Base-by-base conservation (phyloP, 2,329 filamentous ascomycete species). In the Botryotinia globosa region DNA sequence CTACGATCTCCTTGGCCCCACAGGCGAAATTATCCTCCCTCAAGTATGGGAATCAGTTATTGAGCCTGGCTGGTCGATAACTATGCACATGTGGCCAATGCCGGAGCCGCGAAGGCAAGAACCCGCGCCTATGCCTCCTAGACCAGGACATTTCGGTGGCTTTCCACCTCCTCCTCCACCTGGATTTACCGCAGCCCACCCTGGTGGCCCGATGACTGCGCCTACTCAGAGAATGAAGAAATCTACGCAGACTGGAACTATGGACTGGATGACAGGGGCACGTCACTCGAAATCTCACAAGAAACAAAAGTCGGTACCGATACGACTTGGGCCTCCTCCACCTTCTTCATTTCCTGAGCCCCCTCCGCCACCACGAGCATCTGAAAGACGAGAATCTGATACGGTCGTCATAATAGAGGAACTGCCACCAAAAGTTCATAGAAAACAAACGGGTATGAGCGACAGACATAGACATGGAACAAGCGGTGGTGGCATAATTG, bases 1-100 rank as follows among this genome's bases (percentile, higher is more conserved):
- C 79, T 96, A 94, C 81, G 93, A 96, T 80, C 84, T 96, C 59
- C 86, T 93, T 69, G 93, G 92, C 0, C 92, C 93, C 7, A 89
- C 93, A 77, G 91, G 91, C 56, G 91, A 96, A 80, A 94, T 95
- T 75, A 94, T 96, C 77, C 87, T 96, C 51, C 92, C 92, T 9
- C 86, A 89, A 73, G 88, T 94, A 16, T 96, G 93, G 93, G 92
- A 94, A 76, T 92, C 89, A 77, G 91, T 93, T 56, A 85, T 96
- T 70, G 87, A 95, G 81, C 93, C 93, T 2, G 92, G 94, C 80
- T 92, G 90, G 90, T 83, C 86, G 59, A 86, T 91, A 74, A 90
- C 87, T 3, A 91, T 91, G 89, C 87, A 88, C 78, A 87, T 90
- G 85, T 90, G 88, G 88, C 88, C 88, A 10, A 85, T 88, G 88